Conservation (phyloP, 345 rosid species). For the Linum trigynum region DNA sequence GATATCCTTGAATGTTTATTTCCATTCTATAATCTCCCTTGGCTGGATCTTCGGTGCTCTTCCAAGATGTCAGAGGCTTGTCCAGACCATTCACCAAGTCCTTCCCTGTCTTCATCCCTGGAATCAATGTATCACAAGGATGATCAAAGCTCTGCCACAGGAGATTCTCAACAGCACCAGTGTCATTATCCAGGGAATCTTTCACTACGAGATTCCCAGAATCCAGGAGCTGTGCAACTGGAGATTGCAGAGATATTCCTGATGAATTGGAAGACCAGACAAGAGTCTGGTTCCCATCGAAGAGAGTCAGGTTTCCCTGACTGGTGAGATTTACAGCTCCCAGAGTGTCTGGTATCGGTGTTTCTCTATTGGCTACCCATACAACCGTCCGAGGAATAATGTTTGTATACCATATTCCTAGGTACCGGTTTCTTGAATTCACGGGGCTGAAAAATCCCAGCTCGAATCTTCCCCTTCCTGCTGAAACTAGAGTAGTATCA, state of each 20-base stretch:
- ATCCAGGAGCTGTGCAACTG: background rate
- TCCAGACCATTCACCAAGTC: background rate
- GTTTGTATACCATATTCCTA: background rate
- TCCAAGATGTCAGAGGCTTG: background rate
- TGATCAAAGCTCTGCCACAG: background rate
- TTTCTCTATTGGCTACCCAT: conserved; percentile 2
- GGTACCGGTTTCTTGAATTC: background rate
- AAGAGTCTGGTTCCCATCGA: background rate
- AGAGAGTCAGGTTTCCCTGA: background rate
- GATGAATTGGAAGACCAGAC: background rate
- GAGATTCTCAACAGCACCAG: background rate
- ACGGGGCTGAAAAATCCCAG: conserved; percentile 2
- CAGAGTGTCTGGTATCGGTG: background rate
- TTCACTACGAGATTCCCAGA: background rate
- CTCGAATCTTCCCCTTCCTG: background rate
- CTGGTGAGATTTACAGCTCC: background rate
- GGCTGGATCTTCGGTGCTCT: background rate
- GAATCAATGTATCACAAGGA: conserved; percentile 1
- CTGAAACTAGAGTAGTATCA: background rate
- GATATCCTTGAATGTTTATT: background rate
- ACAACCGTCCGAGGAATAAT: background rate
- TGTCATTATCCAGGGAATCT: background rate
- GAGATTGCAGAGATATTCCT: background rate
- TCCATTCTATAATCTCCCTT: background rate
- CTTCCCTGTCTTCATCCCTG: background rate